Evolutionary conservation across 2,329 filamentous ascomycete species (phyloP), one percentile per base, ranked within the genome.

Genomic region (Paecilomyces sp.): DNA sequence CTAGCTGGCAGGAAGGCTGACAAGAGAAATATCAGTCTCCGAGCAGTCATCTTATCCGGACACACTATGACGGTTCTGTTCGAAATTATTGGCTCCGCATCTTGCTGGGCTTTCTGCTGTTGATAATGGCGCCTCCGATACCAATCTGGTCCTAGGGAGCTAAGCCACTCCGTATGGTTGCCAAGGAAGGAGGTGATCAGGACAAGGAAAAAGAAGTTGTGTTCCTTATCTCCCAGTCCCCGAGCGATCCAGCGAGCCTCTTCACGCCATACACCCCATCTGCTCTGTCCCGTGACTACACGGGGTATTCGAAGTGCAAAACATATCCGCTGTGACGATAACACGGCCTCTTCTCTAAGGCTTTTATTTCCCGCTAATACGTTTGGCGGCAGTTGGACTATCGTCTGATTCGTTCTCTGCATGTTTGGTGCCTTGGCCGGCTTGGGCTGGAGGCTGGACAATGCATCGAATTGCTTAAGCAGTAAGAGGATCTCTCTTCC

Each of bases 231-330:
- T 33, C 81, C 82, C 51, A 83, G 77, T 64, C 77, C 80, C 54
- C 79, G 77, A n/a, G 80, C 79, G 51, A 85, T 80, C 71, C 80
- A 84, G 62, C 83, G 77, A 50, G 83, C 82, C 70, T 86, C 83
- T 64, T 85, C 83, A 58, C 83, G 79, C 83, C 83, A 86, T 11
- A 85, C 79, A 11, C 82, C 83, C 81, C 83, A 85, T 60, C 81
- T 79, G 56, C 80, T 82, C 64, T 85, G 83, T 3, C 83, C 83
- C 2, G 83, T 83, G 58, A 81, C 73, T 9, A 85, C 83, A 55
- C 80, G 78, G 15, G 82, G 83, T 33, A 83, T 83, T 62, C 81
- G 79, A 65, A 85, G 77, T 56, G 82, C 83, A 55, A 79, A 75
- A 12, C 80, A 77, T 13, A 85, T 79, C 51, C 83, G 77, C 58